Percentiles rank a stretch among this genome's conserved stretches.
Evolutionary conservation across 257 asterid species (phyloP).

Genomic region (Solanum lignicaule): DNA sequence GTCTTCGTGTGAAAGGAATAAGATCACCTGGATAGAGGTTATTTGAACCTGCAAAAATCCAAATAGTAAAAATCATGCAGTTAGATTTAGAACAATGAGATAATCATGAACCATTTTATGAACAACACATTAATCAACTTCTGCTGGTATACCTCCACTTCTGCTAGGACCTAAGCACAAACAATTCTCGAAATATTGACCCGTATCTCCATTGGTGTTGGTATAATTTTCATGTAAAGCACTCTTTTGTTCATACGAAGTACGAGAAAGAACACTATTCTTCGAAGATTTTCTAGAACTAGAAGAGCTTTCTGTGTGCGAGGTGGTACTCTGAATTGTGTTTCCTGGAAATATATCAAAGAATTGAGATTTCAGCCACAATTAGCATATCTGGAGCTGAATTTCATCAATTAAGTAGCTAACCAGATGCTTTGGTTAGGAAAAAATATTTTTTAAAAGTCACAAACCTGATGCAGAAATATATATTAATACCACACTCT

Average conservation of each 20-base stretch:
- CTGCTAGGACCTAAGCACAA: slow-evolving; percentile 72
- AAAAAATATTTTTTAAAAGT: background rate
- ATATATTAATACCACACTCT: slow-evolving; percentile 71
- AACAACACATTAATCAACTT: background rate
- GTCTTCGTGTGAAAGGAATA: slow-evolving; percentile 90
- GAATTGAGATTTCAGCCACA: background rate
- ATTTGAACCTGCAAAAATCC: slow-evolving; percentile 56
- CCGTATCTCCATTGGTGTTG: slow-evolving; percentile 30
- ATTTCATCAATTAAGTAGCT: background rate
- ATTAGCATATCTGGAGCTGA: background rate
- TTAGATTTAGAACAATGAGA: background rate
- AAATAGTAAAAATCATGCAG: background rate
- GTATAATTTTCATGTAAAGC: slow-evolving; percentile 37
- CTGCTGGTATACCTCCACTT: slow-evolving; percentile 49
- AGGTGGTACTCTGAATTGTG: slow-evolving; percentile 31
- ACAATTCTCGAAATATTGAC: slow-evolving; percentile 45
- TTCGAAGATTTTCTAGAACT: slow-evolving; percentile 36
- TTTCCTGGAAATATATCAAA: slow-evolving; percentile 33
- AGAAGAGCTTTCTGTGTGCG: slow-evolving; percentile 38
- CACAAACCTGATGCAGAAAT: slow-evolving; percentile 67
- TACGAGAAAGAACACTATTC: slow-evolving; percentile 25
- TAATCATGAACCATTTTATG: background rate
- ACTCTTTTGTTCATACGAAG: slow-evolving; percentile 35
- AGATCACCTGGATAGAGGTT: slow-evolving; percentile 84
- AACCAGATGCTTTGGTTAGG: background rate